Percentiles rank a stretch among this genome's conserved stretches.
Conservation (phyloP, 495 filamentous ascomycete genomes). For the Venustampulla echinocandica region DNA sequence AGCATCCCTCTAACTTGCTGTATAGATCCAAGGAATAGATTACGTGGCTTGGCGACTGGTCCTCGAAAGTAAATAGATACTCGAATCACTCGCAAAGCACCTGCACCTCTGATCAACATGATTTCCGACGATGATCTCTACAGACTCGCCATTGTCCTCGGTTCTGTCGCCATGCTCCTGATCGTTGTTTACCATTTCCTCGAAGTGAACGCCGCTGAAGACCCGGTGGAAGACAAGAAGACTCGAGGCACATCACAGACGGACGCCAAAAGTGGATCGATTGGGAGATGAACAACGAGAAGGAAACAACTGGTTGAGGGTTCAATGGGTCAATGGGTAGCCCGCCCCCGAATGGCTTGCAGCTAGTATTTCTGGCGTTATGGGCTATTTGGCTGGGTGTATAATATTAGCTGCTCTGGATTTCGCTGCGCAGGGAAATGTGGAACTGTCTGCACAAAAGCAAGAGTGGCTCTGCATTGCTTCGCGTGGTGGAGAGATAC, state of each 20-base stretch:
- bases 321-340: background rate
- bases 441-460: background rate
- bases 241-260: background rate
- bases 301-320: background rate
- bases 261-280: conserved; percentile 12
- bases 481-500: background rate
- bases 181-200: conserved; percentile 96
- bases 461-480: too few relatives aligned
- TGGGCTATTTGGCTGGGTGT: too few relatives aligned
- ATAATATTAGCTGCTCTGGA: background rate
- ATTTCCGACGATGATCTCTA: conserved; percentile 81
- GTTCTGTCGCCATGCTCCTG: conserved; percentile 83
- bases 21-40: too few relatives aligned
- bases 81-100: too few relatives aligned
- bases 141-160: conserved; percentile 85
- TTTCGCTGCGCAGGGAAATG: background rate
- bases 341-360: background rate
- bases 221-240: conserved; percentile 19
- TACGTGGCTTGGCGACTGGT: too few relatives aligned
- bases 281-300: conserved; percentile 7
- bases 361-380: conserved; percentile 7
- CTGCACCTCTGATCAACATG: too few relatives aligned
- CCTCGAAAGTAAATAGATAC: too few relatives aligned
- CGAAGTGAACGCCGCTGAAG: conserved; percentile 77
- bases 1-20: too few relatives aligned